Evolutionary conservation across 2,329 filamentous ascomycete genomes (phyloP).

Genomic region (Fusarium bactridioides): DNA sequence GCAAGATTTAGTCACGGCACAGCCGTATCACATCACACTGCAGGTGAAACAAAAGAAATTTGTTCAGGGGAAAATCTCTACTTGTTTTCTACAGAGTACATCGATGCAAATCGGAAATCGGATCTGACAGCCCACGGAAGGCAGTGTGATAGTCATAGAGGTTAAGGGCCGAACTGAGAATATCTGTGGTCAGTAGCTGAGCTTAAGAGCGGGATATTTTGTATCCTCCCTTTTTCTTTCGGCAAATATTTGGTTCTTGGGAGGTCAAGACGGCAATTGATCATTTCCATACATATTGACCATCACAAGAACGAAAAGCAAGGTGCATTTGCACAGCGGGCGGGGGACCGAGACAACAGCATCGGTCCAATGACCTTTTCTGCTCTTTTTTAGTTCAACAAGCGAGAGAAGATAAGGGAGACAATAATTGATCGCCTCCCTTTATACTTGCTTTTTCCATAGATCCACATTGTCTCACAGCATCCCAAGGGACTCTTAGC

Average conservation of each 20-base stretch:
- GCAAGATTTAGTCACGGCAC: not conserved
- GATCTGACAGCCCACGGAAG: not conserved
- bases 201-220: not conserved
- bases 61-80: too few species aligned
- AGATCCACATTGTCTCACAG: not conserved
- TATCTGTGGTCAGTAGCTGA: not conserved
- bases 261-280: not conserved
- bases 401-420: not conserved
- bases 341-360: not conserved
- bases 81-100: too few species aligned
- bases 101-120: not conserved
- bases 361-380: not conserved
- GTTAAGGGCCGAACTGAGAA: accelerated
- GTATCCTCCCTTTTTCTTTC: not conserved
- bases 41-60: not conserved
- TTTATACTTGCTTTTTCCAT: not conserved
- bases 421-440: not conserved
- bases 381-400: too few species aligned
- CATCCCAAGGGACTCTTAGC: not conserved
- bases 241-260: not conserved
- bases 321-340: not conserved
- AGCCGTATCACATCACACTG: not conserved
- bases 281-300: not conserved
- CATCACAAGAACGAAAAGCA: too few species aligned
- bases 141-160: not conserved